Base-by-base conservation (phyloP, 805 yeast genomes). In the Spathaspora hagerdaliae region DNA sequence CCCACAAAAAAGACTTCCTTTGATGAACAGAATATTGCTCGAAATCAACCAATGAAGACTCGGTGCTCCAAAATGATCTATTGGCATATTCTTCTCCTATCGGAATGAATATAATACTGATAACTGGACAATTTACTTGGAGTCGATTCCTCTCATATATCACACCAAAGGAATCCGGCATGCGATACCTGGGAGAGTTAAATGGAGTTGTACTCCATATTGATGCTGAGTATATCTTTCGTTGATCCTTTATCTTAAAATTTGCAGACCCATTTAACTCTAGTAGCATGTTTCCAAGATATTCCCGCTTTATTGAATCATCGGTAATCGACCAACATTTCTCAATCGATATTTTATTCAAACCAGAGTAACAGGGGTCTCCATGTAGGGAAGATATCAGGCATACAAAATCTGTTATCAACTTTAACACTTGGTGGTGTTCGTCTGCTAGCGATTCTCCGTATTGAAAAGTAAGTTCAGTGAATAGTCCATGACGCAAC, bases 271-370 rank as follows among this genome's bases (percentile, higher is more conserved):
- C 24, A 9, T 31, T 31, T 14, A 39, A 15, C 24, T 39, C 31
- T 33, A 12, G 9, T 26, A 42, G n/a, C 9, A 42, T n/a, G 36
- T 37, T 36, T 6, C 36, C 9, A 15, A 45, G 36, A 41, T 52
- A 54, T 12, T 58, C 56, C 45, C 62, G 49, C 6, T 57, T 34
- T 6, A 54, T 47, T 9, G 61, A 42, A 26, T 63, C 69, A 45
- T 65, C 67, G 2, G 58, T 47, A 11, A 61, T 53, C 1, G 68
- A 60, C 71, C 71, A 65, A 24, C 63, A 59, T 42, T 63, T 59
- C 40, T 59, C 65, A 19, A 58, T 43, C 9, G 58, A 49, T 5
- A 57, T 15, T 19, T 14, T 24, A 44, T 41, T 19, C 39, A 44
- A 38, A 13, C 50, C 50, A 11, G 35, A 19, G 33, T 55, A 55